These are phyloP conservation scores for Boletellus sp. DNA, from an alignment of 768 basidiomycete genomes.

Conservation along the genomic window DNA sequence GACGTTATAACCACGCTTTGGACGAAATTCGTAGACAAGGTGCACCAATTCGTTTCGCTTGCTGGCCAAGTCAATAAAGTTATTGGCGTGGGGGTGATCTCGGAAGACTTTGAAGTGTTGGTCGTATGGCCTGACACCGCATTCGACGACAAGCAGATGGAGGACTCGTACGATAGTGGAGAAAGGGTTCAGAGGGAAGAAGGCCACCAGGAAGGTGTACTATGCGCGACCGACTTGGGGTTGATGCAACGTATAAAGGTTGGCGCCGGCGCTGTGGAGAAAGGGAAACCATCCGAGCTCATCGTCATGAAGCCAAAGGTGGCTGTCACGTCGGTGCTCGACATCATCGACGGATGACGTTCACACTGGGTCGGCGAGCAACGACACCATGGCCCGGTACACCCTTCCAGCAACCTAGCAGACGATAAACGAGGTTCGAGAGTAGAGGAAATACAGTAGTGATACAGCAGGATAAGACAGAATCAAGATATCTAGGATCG, in stretches of 20 bases:
- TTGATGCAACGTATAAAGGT: conserved; percentile 22
- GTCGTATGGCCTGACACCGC: background rate
- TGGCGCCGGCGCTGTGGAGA: background rate
- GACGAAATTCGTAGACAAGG: conserved; percentile 38
- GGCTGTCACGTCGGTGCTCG: conserved; percentile 28
- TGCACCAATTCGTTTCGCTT: conserved; percentile 40
- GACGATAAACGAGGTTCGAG: background rate
- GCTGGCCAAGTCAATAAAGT: conserved; percentile 43
- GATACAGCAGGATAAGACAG: conserved; percentile 11
- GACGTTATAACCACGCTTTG: conserved; percentile 39
- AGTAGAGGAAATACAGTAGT: conserved; percentile 11
- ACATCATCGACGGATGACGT: conserved; percentile 16
- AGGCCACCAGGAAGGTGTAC: conserved; percentile 11
- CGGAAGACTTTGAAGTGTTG: conserved; percentile 18
- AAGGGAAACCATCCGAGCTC: background rate
- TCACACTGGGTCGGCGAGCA: background rate
- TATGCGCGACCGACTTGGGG: conserved; percentile 35
- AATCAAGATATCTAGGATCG: conserved; percentile 44
- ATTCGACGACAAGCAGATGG: conserved; percentile 1
- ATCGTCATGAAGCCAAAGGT: conserved; percentile 33
- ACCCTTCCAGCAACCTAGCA: too few species aligned
- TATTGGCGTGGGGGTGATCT: conserved; percentile 20
- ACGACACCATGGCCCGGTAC: too few species aligned
- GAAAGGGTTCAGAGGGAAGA: background rate
- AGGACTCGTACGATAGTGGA: conserved; percentile 19